A percentile compares a stretch with the other conserved stretches of the same genome.
Conservation (phyloP, 208 protist genomes). For the Acanthamoeba castellanii region DNA sequence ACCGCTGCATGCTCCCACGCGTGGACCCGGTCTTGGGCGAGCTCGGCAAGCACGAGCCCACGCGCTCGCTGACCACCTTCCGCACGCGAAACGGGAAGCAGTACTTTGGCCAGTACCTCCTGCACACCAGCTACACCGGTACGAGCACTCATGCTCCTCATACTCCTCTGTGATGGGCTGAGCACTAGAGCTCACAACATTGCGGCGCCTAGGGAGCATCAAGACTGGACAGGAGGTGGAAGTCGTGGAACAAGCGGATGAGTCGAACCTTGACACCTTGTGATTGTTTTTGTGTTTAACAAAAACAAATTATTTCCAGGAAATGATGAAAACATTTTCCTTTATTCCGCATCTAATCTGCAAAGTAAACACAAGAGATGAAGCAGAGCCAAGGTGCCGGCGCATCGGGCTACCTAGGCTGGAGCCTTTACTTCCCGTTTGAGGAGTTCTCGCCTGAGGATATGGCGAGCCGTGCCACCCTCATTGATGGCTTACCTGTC, state of each 20-base stretch:
- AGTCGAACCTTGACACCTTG: background rate
- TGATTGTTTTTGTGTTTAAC: background rate
- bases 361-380: background rate
- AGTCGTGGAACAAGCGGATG: background rate
- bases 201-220: background rate
- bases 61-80: background rate
- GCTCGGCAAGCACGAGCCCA: constrained; percentile 20
- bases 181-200: background rate
- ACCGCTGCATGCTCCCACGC: background rate
- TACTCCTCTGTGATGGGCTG: background rate
- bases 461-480: background rate
- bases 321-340: background rate
- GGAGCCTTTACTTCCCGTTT: constrained; percentile 21
- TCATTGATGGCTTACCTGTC: constrained; percentile 49
- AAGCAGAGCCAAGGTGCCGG: background rate
- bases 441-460: constrained; percentile 54
- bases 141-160: background rate
- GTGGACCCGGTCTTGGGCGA: background rate
- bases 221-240: background rate
- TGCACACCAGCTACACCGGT: background rate
- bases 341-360: too few species aligned
- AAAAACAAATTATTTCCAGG: background rate
- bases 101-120: constrained; percentile 43
- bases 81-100: constrained; percentile 1
- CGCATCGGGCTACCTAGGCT: background rate